Evolutionary conservation across 768 basidiomycete genomes (phyloP), one percentile per base, ranked within the genome.

Genomic region (Tylopilus felleus): DNA sequence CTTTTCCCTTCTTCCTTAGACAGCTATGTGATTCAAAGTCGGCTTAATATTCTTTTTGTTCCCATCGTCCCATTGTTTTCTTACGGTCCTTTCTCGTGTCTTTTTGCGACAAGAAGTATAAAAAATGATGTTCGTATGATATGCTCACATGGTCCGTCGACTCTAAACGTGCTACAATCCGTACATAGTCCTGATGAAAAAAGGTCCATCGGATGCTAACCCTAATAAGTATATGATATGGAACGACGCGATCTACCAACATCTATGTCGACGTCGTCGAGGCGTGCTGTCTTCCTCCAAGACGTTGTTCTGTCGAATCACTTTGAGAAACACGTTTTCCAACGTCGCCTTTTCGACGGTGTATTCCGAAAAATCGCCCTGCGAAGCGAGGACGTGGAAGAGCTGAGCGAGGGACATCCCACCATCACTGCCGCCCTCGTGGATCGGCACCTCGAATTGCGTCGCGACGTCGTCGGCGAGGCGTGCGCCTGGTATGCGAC

Each of bases 401-500:
- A 89, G 75, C 25, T 75, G 72, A 1, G 84, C 77, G 14, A 89
- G 74, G 5, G 86, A 75, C 60, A 81, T 67, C 35, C 49, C 45
- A 1, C n/a, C 33, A 1, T 1, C 42, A 13, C 19, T 31, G 7
- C 33, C 13, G 22, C 60, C 59, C 13, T 58, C 48, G 21, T 50
- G 46, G 7, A 88, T 75, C 9, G 86, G 85, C 9, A 88, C 85
- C 63, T 89, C 85, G 64, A 88, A 89, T 2, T 86, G 81, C 2
- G 86, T 87, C 2, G 85, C 86, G 16, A 89, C 85, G 60, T 88
- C 87, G 58, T 89, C 85, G 5, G 82, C 83, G 73, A 82, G 79
- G 4, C 80, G 76, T 16, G 84, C 78, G 8, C 83, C 83, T 2
- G 86, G 85, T 58, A 82, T 80, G 4, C 68, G 75, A 6, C 80